Conservation (phyloP, 495 filamentous ascomycete genomes). For the Cercophora samala region DNA sequence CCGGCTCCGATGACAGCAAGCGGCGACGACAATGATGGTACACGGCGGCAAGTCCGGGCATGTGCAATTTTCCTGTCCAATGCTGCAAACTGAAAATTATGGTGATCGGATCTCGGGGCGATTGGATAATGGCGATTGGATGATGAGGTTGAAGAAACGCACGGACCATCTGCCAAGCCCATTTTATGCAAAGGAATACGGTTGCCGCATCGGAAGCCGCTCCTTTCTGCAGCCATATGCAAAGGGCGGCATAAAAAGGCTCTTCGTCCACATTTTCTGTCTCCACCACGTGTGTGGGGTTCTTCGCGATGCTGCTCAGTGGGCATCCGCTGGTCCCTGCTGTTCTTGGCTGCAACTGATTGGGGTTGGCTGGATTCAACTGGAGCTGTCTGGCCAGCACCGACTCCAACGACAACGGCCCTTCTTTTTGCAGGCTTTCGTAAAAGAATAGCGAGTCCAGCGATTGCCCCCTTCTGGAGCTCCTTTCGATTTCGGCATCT, state of each 20-base stretch:
- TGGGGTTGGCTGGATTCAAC: neutral
- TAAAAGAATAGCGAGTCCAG: neutral
- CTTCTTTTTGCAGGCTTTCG: neutral
- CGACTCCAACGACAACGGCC: neutral
- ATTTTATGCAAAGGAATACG: neutral
- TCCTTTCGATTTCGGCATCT: neutral
- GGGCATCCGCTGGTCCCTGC: neutral
- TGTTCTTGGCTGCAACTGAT: neutral
- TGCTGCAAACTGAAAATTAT: neutral
- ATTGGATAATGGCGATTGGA: slow-evolving; percentile 6
- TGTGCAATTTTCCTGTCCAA: neutral
- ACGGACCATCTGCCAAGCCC: neutral
- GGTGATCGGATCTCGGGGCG: slow-evolving; percentile 9
- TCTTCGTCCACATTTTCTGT: neutral
- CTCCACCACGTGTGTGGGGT: slow-evolving; percentile 7
- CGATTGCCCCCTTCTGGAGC: too few species aligned
- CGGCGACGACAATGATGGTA: slow-evolving; percentile 1
- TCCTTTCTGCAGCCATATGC: slow-evolving; percentile 1
- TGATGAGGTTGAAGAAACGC: neutral
- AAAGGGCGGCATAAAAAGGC: slow-evolving; percentile 7
- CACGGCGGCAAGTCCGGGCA: neutral
- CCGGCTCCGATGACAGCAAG: slow-evolving; percentile 2
- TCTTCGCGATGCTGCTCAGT: neutral
- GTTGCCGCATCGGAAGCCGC: slow-evolving; percentile 7
- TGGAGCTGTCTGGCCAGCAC: neutral